phyloP scores from a whole-genome alignment of 2,329 filamentous ascomycete genomes.

The Aspergillus sp. region DNA sequence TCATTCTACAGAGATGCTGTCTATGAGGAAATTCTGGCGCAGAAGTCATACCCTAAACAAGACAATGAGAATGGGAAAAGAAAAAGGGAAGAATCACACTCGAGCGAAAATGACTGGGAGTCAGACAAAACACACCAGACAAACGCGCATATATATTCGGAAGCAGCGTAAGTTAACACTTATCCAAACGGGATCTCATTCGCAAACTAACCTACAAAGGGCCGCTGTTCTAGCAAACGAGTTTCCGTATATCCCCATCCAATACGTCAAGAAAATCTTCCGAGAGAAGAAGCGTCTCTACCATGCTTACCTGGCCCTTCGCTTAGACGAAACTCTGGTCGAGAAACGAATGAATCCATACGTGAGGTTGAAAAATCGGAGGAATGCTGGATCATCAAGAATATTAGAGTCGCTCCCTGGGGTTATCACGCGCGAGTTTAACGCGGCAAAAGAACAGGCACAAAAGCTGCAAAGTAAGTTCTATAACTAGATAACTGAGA shows the following conservation, averaged over 20 bases:
- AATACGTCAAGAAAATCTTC: conserved; percentile 38
- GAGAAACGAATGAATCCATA: conserved; percentile 17
- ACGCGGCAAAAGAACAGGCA: conserved; percentile 25
- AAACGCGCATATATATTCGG: conserved; percentile 15
- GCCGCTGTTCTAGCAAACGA: conserved; percentile 19
- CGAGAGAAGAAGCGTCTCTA: conserved; percentile 29
- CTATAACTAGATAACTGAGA: too few relatives aligned
- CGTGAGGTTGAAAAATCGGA: conserved; percentile 20
- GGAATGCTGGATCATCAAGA: background rate
- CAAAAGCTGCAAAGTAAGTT: conserved; percentile 21
- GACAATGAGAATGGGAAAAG: conserved; percentile 37
- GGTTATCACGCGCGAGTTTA: conserved; percentile 23
- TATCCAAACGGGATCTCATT: background rate
- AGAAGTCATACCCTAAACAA: conserved; percentile 44
- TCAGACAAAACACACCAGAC: conserved; percentile 27
- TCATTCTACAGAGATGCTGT: conserved; percentile 30
- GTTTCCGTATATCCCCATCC: conserved; percentile 39
- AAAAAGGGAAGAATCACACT: conserved; percentile 24
- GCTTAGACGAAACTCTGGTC: conserved; percentile 21
- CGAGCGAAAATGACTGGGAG: conserved; percentile 27
- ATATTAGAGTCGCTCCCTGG: background rate
- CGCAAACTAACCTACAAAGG: background rate
- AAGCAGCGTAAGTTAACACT: conserved; percentile 22
- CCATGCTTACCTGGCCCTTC: conserved; percentile 27
- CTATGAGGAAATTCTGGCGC: conserved; percentile 43